phyloP scores from a whole-genome alignment of 2,329 filamentous ascomycete genomes.

The Cadophora sp. region DNA sequence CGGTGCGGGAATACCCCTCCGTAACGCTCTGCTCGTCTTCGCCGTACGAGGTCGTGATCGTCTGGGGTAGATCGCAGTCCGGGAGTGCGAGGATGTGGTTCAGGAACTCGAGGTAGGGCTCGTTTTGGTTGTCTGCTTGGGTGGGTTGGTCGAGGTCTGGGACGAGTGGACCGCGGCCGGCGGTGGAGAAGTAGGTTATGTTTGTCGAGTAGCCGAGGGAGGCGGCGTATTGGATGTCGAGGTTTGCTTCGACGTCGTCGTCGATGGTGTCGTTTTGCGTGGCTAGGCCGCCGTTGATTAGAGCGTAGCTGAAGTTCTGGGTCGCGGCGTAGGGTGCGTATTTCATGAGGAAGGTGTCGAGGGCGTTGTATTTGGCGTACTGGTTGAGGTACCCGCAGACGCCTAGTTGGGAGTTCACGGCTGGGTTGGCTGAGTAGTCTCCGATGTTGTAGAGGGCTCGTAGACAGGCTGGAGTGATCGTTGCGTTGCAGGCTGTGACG shows the following conservation, averaged over 20 bases:
- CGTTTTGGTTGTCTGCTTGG: slow-evolving; percentile 63
- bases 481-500: slow-evolving; percentile 40
- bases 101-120: slow-evolving; percentile 70
- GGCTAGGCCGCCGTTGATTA: slow-evolving; percentile 47
- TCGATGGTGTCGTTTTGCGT: slow-evolving; percentile 47
- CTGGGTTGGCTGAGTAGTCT: slow-evolving; percentile 54
- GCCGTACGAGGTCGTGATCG: slow-evolving; percentile 70
- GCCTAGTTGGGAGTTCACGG: slow-evolving; percentile 56
- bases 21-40: slow-evolving; percentile 72
- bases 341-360: slow-evolving; percentile 33
- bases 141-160: slow-evolving; percentile 51
- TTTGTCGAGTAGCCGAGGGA: slow-evolving; percentile 59
- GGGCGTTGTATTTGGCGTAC: slow-evolving; percentile 35
- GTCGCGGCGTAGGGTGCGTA: slow-evolving; percentile 33
- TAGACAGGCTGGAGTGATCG: slow-evolving; percentile 47
- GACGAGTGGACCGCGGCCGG: slow-evolving; percentile 47
- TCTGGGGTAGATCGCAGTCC: slow-evolving; percentile 59
- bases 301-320: slow-evolving; percentile 40
- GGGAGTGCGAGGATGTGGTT: slow-evolving; percentile 59
- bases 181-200: slow-evolving; percentile 60
- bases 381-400: slow-evolving; percentile 56
- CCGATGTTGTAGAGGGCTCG: slow-evolving; percentile 49
- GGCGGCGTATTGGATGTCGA: slow-evolving; percentile 62
- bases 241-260: slow-evolving; percentile 58
- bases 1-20: slow-evolving; percentile 62